Conservation (phyloP, 75 land plant genomes). For the Cryptomeria japonica region DNA sequence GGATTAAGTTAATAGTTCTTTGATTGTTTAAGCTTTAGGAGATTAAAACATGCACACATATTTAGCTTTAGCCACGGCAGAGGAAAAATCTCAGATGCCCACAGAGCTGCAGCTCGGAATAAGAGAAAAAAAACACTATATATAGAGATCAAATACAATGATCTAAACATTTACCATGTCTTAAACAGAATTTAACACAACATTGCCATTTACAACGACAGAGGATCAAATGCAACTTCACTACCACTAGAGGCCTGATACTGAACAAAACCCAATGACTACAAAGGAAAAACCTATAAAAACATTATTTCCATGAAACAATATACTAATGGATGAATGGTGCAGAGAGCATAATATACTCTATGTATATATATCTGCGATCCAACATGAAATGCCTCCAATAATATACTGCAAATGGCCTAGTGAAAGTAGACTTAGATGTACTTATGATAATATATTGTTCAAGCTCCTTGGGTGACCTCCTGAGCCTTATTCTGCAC, state of each 20-base stretch:
- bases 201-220: background rate
- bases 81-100: background rate
- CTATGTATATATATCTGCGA: no score
- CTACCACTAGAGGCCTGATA: background rate
- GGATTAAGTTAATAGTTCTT: no score
- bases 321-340: background rate
- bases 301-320: background rate
- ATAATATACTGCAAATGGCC: background rate
- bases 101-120: background rate
- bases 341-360: background rate
- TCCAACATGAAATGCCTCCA: background rate
- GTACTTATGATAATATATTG: background rate
- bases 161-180: background rate
- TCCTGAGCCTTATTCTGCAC: slow-evolving; percentile 20
- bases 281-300: background rate
- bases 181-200: background rate
- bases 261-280: background rate
- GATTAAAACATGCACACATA: no score
- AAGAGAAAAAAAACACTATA: background rate
- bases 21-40: no score
- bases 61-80: background rate
- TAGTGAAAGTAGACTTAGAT: background rate
- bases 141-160: background rate
- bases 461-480: background rate
- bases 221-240: background rate